Evolutionary conservation across 179 eudicot species (phyloP).

Genomic region (Silene coronaria): DNA sequence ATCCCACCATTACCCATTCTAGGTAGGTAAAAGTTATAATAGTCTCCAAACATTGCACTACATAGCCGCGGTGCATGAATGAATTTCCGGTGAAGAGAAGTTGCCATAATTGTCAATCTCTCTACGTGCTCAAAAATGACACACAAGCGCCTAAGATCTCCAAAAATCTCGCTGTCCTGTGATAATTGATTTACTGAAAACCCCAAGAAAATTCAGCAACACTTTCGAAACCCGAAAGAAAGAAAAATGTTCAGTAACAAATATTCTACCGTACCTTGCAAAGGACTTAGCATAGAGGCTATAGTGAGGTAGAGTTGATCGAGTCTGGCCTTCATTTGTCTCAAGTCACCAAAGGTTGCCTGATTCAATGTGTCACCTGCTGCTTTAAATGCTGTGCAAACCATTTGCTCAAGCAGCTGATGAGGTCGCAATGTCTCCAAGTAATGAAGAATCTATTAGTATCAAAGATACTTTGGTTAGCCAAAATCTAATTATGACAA

Average conservation of each 20-base stretch:
- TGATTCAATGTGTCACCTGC: slow-evolving; percentile 69
- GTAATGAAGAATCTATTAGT: slow-evolving; percentile 75
- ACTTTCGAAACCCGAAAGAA: neutral
- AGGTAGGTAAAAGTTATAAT: slow-evolving; percentile 53
- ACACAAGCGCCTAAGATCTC: slow-evolving; percentile 59
- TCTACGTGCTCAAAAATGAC: slow-evolving; percentile 60
- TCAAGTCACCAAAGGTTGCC: slow-evolving; percentile 60
- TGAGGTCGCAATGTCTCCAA: slow-evolving; percentile 82
- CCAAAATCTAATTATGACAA: neutral
- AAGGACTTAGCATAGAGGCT: slow-evolving; percentile 57
- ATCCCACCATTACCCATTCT: slow-evolving; percentile 48
- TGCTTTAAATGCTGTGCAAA: slow-evolving; percentile 82
- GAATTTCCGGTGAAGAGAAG: slow-evolving; percentile 80
- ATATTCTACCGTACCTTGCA: slow-evolving; percentile 47
- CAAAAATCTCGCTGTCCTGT: slow-evolving; percentile 41
- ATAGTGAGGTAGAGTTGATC: slow-evolving; percentile 69
- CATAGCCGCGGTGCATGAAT: slow-evolving; percentile 58
- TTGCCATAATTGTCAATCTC: slow-evolving; percentile 57
- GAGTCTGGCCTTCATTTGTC: slow-evolving; percentile 59
- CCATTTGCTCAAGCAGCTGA: slow-evolving; percentile 94
- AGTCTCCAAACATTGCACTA: slow-evolving; percentile 56
- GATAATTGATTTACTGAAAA: slow-evolving; percentile 50
- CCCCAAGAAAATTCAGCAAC: slow-evolving; percentile 10
- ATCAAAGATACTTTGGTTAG: slow-evolving; percentile 11
- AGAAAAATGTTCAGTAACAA: neutral